Percentiles rank a stretch among this genome's conserved stretches.
These are phyloP conservation scores for Spatholobus suberectus DNA, from an alignment of 306 rosid species.

Conservation along the genomic window DNA sequence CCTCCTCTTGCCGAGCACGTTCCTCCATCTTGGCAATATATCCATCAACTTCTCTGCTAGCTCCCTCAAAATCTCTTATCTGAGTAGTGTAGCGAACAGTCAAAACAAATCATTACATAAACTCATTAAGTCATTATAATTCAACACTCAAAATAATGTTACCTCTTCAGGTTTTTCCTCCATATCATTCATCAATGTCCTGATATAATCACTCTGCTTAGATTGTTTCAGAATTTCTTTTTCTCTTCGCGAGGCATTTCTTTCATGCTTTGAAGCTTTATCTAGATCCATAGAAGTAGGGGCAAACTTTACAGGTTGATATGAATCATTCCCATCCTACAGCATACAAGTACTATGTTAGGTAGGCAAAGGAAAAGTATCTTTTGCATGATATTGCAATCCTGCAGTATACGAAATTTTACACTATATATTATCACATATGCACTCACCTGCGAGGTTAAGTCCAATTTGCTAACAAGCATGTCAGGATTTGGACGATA, in stretches of 20 bases:
- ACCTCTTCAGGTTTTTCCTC: constrained; percentile 95
- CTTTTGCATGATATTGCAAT: constrained; percentile 11
- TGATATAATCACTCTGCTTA: constrained; percentile 62
- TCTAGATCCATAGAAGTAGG: constrained; percentile 76
- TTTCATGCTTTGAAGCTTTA: constrained; percentile 64
- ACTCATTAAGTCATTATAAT: constrained; percentile 17
- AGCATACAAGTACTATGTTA: constrained; percentile 36
- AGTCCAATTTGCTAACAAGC: constrained; percentile 66
- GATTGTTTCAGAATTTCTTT: constrained; percentile 66
- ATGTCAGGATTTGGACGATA: constrained; percentile 85
- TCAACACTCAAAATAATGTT: constrained; percentile 28
- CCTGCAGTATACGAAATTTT: not conserved
- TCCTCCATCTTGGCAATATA: constrained; percentile 67
- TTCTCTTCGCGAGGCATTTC: constrained; percentile 77
- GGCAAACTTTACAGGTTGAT: constrained; percentile 69
- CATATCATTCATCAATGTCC: constrained; percentile 68
- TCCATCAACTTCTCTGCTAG: constrained; percentile 68
- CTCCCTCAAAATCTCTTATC: constrained; percentile 72
- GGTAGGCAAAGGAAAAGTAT: not conserved
- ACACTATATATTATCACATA: not conserved
- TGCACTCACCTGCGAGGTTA: constrained; percentile 52
- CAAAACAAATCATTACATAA: constrained; percentile 34
- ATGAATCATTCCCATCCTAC: constrained; percentile 60
- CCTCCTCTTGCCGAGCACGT: constrained; percentile 82
- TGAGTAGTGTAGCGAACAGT: constrained; percentile 41